Base-by-base conservation (phyloP, 495 filamentous ascomycete species). In the Daldinia vernicosa region DNA sequence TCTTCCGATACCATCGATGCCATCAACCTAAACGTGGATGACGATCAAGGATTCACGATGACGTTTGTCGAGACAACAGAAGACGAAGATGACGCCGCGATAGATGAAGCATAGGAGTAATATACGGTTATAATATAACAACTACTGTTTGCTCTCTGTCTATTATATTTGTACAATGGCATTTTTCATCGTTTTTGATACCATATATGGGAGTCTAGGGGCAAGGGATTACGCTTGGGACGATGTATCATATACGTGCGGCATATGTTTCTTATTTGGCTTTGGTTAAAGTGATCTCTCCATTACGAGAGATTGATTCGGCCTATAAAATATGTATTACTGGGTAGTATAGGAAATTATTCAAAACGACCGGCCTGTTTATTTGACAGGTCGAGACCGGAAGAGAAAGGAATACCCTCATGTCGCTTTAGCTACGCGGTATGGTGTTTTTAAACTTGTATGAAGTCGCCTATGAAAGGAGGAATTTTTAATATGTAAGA, bases 21-120 rank as follows among this genome's bases (percentile, higher is more conserved):
- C n/a, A 80, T 84, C 70, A 85, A 84, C 75, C 69, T 84, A 37
- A 85, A 84, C 30, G 82, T 85, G 24, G 77, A 83, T 45, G 81
- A 80, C 17, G 73, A 75, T 26, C 80, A 82, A 74, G 83, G 83
- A 5, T 77, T 83, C 33, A 84, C 82, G 66, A 82, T 85, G 76
- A 84, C 83, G 3, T 83, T 85, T 71, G 78, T 85, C 22, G 83
- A 84, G 76, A 77, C 79, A 37, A 70, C 80, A 22, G 77, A 78
- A 51, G 78, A 78, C 7, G 82, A 78, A 6, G 78, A 80, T 37
- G 77, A 80, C 57, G 80, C 78, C 6, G 75, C 79, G 53, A 12
- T 24, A 24, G 72, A 40, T 3, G 57, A 37, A 28, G 22, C 30
- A n/a, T 22, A 56, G 15, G 54, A 61, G 52, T 60, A 66, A 57